Base-by-base conservation (phyloP, 495 filamentous ascomycete genomes). In the Penicillium robsamsonii region DNA sequence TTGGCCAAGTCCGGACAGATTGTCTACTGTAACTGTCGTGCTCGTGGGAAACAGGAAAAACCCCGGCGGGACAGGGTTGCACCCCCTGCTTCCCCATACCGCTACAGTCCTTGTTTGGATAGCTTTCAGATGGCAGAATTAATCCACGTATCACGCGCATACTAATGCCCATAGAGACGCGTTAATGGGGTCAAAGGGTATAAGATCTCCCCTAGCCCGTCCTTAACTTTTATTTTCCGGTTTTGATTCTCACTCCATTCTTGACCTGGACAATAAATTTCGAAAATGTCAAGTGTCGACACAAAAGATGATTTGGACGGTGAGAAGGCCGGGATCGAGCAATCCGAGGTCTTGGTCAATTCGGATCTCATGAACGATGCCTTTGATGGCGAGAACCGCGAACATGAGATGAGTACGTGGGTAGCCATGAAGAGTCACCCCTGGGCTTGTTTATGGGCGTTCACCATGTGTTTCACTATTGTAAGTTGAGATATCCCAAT, bases 361-460 rank as follows among this genome's bases (percentile, higher is more conserved):
- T 1, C 40, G 15, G 68, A 70, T 38, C 60, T 73, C 29, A 61
- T 71, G 63, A 62, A 66, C 18, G 70, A 73, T 60, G 72, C 72
- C 54, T 66, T 70, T 25, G 63, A 63, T 27, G 72, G 60, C 37
- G 70, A 71, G 58, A 57, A 67, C 37, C 62, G 33, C 31, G 72
- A 75, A 50, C 65, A 66, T 57, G 37, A 64, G 27, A 69, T 68
- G 69, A 61, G 67, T 13, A 56, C 63, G 2, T 65, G 68, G 59
- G 56, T 60, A 40, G 61, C 69, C 15, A 68, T 72, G 47, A 74
- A 69, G 56, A 65, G 64, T 9, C 79, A 80, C 61, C 79, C 78
- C 27, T 75, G 75, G 59, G 79, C 79, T 50, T 72, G 76, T 43
- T 70, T 64, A 17, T 81, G 77, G 77, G 73, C 70, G 4, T 75